Evolutionary conservation across 2,329 filamentous ascomycete species (phyloP), one percentile per base, ranked within the genome.

Genomic region (Ophiostoma ips): DNA sequence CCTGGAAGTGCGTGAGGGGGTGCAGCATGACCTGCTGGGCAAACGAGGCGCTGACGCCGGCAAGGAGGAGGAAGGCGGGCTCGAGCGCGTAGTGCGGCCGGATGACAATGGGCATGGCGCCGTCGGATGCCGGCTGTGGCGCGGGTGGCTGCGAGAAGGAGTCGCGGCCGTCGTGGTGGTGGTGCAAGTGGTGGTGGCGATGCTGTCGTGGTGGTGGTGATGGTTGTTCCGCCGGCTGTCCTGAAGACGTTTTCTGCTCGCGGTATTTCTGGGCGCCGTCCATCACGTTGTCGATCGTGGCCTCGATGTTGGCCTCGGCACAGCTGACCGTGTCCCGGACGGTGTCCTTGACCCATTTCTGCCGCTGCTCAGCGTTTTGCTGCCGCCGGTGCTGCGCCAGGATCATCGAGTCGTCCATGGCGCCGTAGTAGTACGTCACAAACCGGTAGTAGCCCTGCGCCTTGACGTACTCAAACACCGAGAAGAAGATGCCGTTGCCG

Each of bases 1-100:
- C 73, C 60, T 88, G 84, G 28, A 89, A 71, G 54, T 83, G 77
- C 1, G 74, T 78, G 12, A 88, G 64, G 1, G 84, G 84, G 57
- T 87, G 81, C n/a, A 84, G 72, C 7, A 88, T 67, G 1, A 77
- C 57, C 57, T 87, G 83, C 59, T 86, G 83, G 0, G 75, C 64
- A 10, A 87, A 69, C 0, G 81, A 84, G 1, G 83, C 84, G 51
- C 76, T 70, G 48, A 83, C 71, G 19, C 84, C 84, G 0, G 82
- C 84, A 0, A 82, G 61, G 3, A 87, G 68, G 5, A 89, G 66
- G 58, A 88, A 88, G 40, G 75, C 69, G 4, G 84, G 84, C 60
- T 88, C 84, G 24, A 88, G 72, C 50, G 83, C 72, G 61, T 87
- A 89, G 60, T 89, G 83, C 3, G 84, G 84, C 5, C 73, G 72